phyloP scores from a whole-genome alignment of 805 yeast species.

The Pichia nanzhaoensis region DNA sequence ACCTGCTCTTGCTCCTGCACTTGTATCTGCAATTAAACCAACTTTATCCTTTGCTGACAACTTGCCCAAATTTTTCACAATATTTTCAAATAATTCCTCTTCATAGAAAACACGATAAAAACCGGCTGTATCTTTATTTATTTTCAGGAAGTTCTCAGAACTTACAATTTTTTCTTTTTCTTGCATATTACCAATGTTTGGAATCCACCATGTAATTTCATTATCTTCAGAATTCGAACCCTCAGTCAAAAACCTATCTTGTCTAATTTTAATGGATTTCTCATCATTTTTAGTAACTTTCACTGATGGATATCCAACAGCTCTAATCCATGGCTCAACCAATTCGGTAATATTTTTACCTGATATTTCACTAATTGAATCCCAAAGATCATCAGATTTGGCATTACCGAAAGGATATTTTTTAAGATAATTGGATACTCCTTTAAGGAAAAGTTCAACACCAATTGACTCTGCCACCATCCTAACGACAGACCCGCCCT shows the following conservation, averaged over 20 bases:
- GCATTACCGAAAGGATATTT: constrained; percentile 64
- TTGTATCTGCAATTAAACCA: constrained; percentile 48
- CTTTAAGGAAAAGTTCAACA: constrained; percentile 59
- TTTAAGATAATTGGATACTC: constrained; percentile 64
- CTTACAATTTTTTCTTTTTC: constrained; percentile 18
- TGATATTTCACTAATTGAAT: constrained; percentile 53
- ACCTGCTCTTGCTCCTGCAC: constrained; percentile 44
- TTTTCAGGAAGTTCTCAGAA: constrained; percentile 29
- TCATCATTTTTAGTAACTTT: constrained; percentile 36
- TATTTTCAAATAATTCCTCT: constrained; percentile 33
- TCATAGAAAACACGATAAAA: constrained; percentile 50
- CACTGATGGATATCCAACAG: constrained; percentile 68
- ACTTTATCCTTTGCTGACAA: constrained; percentile 44
- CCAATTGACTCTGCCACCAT: constrained; percentile 74
- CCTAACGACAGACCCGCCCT: constrained; percentile 72
- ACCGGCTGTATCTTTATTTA: constrained; percentile 46
- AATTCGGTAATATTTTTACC: constrained; percentile 52
- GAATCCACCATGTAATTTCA: constrained; percentile 53
- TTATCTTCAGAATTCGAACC: constrained; percentile 56
- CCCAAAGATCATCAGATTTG: constrained; percentile 68
- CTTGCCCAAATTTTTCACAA: constrained; percentile 33
- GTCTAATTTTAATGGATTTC: constrained; percentile 38
- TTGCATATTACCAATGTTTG: constrained; percentile 30
- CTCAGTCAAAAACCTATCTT: constrained; percentile 54
- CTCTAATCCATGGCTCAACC: constrained; percentile 67